phyloP scores from a whole-genome alignment of 495 filamentous ascomycete genomes.

The Chaetomium fimeti region DNA sequence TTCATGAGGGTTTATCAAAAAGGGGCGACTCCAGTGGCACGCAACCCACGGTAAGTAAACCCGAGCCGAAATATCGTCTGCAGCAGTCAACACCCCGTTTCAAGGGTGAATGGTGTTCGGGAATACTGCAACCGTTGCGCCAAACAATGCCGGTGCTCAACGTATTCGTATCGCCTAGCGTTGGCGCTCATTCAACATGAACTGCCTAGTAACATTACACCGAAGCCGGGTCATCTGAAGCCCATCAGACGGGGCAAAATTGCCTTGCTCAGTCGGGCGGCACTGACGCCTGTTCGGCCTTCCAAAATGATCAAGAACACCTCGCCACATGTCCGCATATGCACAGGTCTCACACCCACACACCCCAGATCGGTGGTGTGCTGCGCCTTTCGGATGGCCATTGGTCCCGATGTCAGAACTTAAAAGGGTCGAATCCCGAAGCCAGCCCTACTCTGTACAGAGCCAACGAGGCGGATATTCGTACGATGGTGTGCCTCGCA shows the following conservation, averaged over 20 bases:
- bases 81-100: not conserved
- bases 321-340: not conserved
- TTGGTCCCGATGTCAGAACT: too few species aligned
- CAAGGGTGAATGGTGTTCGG: not conserved
- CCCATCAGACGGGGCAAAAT: not conserved
- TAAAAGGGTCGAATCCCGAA: not conserved
- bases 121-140: constrained; percentile 2
- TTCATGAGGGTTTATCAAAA: not conserved
- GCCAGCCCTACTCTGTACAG: not conserved
- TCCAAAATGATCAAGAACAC: not conserved
- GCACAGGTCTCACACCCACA: not conserved
- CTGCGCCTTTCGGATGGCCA: not conserved
- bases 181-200: not conserved
- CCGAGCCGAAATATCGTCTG: not conserved
- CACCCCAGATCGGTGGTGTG: not conserved
- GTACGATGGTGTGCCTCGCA: not conserved
- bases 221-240: not conserved
- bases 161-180: not conserved
- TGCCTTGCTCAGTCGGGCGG: not conserved
- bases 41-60: not conserved
- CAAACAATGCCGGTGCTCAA: too few species aligned
- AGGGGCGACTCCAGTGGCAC: not conserved
- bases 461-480: not conserved
- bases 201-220: not conserved
- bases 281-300: not conserved